Base-by-base conservation (phyloP, 2,329 filamentous ascomycete species). In the Penicillium sp. region DNA sequence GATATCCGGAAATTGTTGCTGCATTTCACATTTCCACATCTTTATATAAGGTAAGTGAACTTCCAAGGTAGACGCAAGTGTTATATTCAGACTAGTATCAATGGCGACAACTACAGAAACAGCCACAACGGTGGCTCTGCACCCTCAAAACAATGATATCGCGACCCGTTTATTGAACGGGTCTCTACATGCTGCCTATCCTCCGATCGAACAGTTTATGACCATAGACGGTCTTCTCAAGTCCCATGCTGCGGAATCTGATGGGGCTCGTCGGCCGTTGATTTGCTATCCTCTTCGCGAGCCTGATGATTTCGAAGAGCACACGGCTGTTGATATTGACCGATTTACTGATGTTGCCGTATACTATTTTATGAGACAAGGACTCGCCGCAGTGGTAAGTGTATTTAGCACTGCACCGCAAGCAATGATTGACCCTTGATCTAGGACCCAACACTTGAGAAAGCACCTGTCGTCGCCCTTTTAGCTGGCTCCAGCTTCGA, bases 401-500 rank as follows among this genome's bases (percentile, higher is more conserved):
- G 1, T 27, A 3, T 3, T 3, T 13, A 5, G 10, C 4, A 14
- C 5, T 12, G 16, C 10, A 12, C 17, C 10, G n/a, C n/a, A 7
- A 7, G 15, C 14, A 0, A 28, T 5, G 3, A 11, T 32, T 45
- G 27, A 41, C 17, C 6, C 3, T 3, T 2, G 25, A 4, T 6
- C 5, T 23, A 53, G 50, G 45, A 53, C 9, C 47, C 47, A 0
- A 67, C 31, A 70, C 68, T 47, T 0, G 43, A 52, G 6, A 30
- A 52, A 25, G 50, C 50, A 1, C 50, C 50, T 7, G 68, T 72
- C 0, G 65, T 78, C 14, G 75, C 68, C 1, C 54, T 79, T n/a
- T 61, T 79, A 0, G 73, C 70, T 3, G 62, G 67, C 2, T 77
- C 75, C 1, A 73, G 72, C 45, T 60, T 80, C 9, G 73, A 77